A percentile compares a stretch with the other conserved stretches of the same genome.
Evolutionary conservation across 169 alveolate genomes (phyloP).

Genomic region (Plasmodium gallinaceum): DNA sequence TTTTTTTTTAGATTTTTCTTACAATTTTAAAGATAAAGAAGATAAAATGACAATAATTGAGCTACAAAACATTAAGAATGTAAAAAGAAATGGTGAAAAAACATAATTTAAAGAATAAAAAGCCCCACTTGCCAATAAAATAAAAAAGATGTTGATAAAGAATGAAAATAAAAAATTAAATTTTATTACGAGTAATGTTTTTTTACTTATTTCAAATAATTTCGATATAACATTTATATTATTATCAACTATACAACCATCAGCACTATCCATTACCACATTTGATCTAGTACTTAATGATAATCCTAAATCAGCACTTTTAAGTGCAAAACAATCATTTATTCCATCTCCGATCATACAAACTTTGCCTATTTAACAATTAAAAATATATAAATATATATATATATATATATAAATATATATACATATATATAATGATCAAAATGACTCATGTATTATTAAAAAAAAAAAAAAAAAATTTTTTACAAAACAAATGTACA

Average conservation of each 20-base stretch:
- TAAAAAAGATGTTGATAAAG: conserved; percentile 61
- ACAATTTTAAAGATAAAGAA: conserved; percentile 62
- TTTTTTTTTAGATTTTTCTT: background rate
- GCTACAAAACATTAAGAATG: conserved; percentile 74
- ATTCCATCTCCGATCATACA: conserved; percentile 76
- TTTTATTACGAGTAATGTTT: conserved; percentile 61
- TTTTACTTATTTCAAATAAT: conserved; percentile 66
- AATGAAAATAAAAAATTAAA: conserved; percentile 70
- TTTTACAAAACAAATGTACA: background rate
- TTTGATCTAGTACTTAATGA: conserved; percentile 68
- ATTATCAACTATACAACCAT: conserved; percentile 72
- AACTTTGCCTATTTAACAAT: conserved; percentile 40
- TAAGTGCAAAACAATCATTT: conserved; percentile 74
- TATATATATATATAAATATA: background rate
- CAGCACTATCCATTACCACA: conserved; percentile 76
- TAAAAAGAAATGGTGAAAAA: conserved; percentile 64
- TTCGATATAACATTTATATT: conserved; percentile 60
- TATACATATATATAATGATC: background rate
- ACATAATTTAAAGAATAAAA: conserved; percentile 60
- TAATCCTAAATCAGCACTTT: conserved; percentile 67
- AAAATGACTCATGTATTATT: background rate
- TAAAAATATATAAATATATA: background rate
- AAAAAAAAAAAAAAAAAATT: background rate
- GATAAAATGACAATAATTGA: conserved; percentile 61
- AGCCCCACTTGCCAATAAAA: conserved; percentile 76